Base-by-base conservation (phyloP, 805 yeast species). In the Scheffersomyces lignosus region DNA sequence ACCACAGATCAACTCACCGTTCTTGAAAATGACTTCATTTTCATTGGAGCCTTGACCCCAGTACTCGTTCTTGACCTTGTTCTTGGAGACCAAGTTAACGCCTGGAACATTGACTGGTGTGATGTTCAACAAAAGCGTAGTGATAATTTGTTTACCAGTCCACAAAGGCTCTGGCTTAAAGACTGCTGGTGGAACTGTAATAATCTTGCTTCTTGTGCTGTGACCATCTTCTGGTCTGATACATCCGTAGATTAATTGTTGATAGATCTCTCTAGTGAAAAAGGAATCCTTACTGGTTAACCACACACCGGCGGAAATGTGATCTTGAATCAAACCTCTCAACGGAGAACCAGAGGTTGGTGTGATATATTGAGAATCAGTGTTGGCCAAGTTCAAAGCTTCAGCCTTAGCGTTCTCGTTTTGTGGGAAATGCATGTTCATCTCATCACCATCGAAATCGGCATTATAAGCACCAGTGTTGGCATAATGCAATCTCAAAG, bases 351-450 rank as follows among this genome's bases (percentile, higher is more conserved):
- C 99, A 9, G 97, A 88, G 14, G 99, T 93, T 33, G 99, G 99
- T 4, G 99, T 91, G 60, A 93, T 75, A 64, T 93, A 93, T 70
- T 93, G 99, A 43, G 95, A 86, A 64, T 95, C 97, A 6, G 99
- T 93, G 63, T 91, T 90, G 27, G 99, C 99, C 62, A 93, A 75
- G 58, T 88, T 80, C 56, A 88, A 72, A 2, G 99, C 98, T 69
- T 93, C 99, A 15, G 98, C 91, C 59, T 90, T 82, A 7, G 98
- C 99, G 51, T 87, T 87, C 69, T 91, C 97, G 64, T 87, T 89
- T 70, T 91, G 99, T 18, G 99, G 99, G 75, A 91, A 91, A 70
- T 91, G 99, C 96, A 91, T 85, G 63, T 91, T 91, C 99, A 91
- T 91, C 72, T 91, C 99, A 67, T 91, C 99, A 74, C 99, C 99